Evolutionary conservation across 2,329 filamentous ascomycete genomes (phyloP), one percentile per base, ranked within the genome.

Genomic region (Trichoderma sp.): DNA sequence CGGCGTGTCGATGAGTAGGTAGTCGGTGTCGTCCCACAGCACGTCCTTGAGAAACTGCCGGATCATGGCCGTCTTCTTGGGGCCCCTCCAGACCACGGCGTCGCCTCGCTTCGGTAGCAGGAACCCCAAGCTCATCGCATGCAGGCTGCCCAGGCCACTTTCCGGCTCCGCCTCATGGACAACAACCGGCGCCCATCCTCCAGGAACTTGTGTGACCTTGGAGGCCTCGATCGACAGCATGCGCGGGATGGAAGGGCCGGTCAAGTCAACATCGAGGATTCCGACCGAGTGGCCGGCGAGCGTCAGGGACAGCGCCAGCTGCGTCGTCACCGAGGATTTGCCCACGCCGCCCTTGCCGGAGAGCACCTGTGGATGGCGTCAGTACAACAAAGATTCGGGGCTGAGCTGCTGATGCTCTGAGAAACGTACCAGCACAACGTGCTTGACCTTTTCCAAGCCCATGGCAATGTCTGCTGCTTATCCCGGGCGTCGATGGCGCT

Each of bases 1-100:
- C 14, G 95, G 95, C 3, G 95, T 99, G 77, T 99, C 95, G 73
- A 99, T 92, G 66, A 99, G 85, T 0, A 99, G 83, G 74, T 92
- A 98, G 75, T 98, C 94, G n/a, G 92, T 86, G 26, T 89, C 85
- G 62, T 87, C 85, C 95, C 95, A 98, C 34, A 92, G 83, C 5
- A 97, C 93, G 73, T 97, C 93, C 1, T 91, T 90, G 30, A 99
- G 82, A 74, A 99, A 99, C 76, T 99, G 95, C 47, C 93, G 88
- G 66, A 99, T 92, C 95, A 99, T 99, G 58, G 95, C 95, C 5
- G 95, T 99, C 81, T 99, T 99, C 79, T 99, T 99, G 2, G 95
- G 95, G 0, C 95, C 95, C 61, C 95, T 87, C 95, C 95, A 99
- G 45, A 99, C 95, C 0, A 99, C 93, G 0, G 95, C 94, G 72